Base-by-base conservation (phyloP, 2,329 filamentous ascomycete genomes). In the Cordyceps cicadae region DNA sequence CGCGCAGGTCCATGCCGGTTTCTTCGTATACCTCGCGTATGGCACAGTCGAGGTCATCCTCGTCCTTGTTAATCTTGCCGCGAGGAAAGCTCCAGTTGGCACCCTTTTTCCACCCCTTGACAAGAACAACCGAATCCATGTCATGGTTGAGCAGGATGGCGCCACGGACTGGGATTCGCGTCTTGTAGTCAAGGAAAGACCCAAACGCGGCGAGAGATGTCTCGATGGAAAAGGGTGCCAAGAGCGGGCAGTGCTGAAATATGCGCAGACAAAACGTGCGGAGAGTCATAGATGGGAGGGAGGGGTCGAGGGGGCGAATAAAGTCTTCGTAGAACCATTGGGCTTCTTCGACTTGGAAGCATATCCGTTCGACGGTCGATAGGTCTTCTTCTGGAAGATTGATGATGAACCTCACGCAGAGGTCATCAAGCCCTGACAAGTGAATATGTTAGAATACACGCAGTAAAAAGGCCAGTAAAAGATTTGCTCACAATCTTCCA, bases 281-380 rank as follows among this genome's bases (percentile, higher is more conserved):
- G 39, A 99, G 82, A 51, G 87, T 85, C 80, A 97, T 88, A 60
- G 89, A 92, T 5, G 94, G 94, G 12, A 99, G 81, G 45, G 82
- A 82, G 57, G 92, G 87, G 74, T 97, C 89, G 65, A 94, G 80
- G 45, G 93, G 92, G 53, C 94, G 90, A 72, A 99, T 91, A 72
- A 99, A 99, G 76, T 99, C 94, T 80, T 99, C 94, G 84, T 99
- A 99, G 76, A 96, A 99, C 94, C 94, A 99, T 86, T 99, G 95
- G 68, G 94, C 94, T 76, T 99, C 95, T 76, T 99, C 94, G 67
- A 99, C 89, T 76, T 97, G 92, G 74, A 99, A 99, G 77, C 93
- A 97, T 76, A 99, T 94, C 71, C 94, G 88, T 71, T 92, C 90
- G 62, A 96, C 89, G 2, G 90, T 92, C 66, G 87, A 86, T 52